Percentiles rank a stretch among this genome's conserved stretches.
Conservation (phyloP, 2,329 filamentous ascomycete genomes). For the Venturia oleaginea region DNA sequence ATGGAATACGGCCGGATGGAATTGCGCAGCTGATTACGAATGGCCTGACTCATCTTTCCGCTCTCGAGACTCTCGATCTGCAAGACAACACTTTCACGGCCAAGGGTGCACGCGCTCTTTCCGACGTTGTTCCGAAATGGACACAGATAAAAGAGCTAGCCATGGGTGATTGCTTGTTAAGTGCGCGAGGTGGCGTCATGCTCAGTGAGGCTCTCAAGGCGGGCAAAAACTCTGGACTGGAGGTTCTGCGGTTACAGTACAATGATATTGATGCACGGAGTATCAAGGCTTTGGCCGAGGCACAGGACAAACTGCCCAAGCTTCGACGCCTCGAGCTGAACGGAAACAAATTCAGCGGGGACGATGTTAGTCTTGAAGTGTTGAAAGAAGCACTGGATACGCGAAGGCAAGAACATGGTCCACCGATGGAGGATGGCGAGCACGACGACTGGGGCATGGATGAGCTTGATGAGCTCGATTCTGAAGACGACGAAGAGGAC, state of each 20-base stretch:
- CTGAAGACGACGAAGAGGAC: constrained; percentile 70
- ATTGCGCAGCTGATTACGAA: constrained; percentile 72
- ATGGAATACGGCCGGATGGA: constrained; percentile 91
- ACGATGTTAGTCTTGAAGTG: constrained; percentile 61
- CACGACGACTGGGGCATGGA: constrained; percentile 45
- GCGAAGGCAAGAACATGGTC: constrained; percentile 54
- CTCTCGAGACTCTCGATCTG: constrained; percentile 70
- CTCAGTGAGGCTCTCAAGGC: constrained; percentile 64
- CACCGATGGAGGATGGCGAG: constrained; percentile 40
- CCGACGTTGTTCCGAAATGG: constrained; percentile 68
- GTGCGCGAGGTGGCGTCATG: constrained; percentile 64
- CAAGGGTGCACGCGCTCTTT: constrained; percentile 68
- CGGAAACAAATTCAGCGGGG: constrained; percentile 88
- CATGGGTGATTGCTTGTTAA: constrained; percentile 78
- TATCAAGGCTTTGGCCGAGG: constrained; percentile 60
- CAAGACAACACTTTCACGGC: constrained; percentile 97
- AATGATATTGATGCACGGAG: constrained; percentile 83
- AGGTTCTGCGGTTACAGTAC: constrained; percentile 78
- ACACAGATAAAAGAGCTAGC: constrained; percentile 69
- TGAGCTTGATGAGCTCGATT: constrained; percentile 70
- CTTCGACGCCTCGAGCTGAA: constrained; percentile 87
- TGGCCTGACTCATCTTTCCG: constrained; percentile 61
- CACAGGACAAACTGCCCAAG: constrained; percentile 58
- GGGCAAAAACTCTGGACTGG: constrained; percentile 69
- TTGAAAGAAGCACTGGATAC: constrained; percentile 60